Percentiles rank a stretch among this genome's conserved stretches.
phyloP scores from a whole-genome alignment of 495 filamentous ascomycete genomes.

The Delitschia confertaspora region DNA sequence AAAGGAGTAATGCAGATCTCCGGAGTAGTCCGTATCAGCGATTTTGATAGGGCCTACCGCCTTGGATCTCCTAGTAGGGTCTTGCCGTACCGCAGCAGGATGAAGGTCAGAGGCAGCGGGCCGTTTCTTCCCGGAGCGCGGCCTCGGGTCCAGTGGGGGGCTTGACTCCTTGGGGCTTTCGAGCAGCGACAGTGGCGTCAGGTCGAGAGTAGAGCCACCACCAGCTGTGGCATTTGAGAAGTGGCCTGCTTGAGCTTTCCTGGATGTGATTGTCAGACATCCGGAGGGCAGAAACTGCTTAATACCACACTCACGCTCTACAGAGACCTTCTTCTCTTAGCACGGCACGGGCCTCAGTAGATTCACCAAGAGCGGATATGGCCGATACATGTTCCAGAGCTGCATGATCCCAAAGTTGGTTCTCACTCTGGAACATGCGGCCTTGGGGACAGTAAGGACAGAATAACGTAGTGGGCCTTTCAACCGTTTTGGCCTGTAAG shows the following conservation, averaged over 20 bases:
- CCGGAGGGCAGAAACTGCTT: conserved; percentile 5
- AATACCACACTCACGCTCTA: too few species aligned
- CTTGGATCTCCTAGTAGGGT: conserved; percentile 12
- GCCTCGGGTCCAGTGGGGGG: conserved; percentile 3
- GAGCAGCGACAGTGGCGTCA: conserved; percentile 10
- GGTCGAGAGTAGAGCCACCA: conserved; percentile 16
- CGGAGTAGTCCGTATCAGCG: conserved; percentile 17
- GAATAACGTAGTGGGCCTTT: background rate
- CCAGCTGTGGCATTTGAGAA: conserved; percentile 20
- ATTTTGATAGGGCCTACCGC: conserved; percentile 7
- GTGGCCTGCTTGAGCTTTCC: conserved; percentile 5
- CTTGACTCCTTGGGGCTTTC: conserved; percentile 12
- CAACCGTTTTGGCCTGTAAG: conserved; percentile 23
- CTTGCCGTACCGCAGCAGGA: conserved; percentile 2
- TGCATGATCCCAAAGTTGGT: conserved; percentile 21
- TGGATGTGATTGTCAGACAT: conserved; percentile 12
- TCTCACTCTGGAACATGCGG: conserved; percentile 19
- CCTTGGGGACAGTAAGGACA: conserved; percentile 21
- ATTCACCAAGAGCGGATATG: background rate
- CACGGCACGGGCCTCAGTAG: conserved; percentile 3
- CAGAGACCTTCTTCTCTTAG: conserved; percentile 8
- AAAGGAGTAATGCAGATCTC: conserved; percentile 11
- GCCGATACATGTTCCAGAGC: conserved; percentile 13
- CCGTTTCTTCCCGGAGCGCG: conserved; percentile 19
- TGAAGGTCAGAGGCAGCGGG: conserved; percentile 22